Conservation (phyloP, 345 rosid species). For the Syzygium jambos region DNA sequence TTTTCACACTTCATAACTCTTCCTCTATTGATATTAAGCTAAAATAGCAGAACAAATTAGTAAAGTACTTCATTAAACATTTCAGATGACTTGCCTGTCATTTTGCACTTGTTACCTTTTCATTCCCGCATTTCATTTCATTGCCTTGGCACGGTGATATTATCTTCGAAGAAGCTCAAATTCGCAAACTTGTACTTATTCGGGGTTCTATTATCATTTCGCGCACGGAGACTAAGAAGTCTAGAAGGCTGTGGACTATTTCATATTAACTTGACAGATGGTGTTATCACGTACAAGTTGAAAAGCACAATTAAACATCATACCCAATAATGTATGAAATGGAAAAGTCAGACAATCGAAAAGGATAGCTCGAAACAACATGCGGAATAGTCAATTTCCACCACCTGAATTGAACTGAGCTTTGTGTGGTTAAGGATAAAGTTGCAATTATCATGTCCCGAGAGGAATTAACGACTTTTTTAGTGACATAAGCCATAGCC, state of each 20-base stretch:
- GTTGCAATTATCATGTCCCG: background rate
- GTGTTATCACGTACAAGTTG: background rate
- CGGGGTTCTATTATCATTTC: background rate
- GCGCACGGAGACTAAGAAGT: background rate
- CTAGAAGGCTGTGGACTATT: background rate
- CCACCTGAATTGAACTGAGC: background rate
- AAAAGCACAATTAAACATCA: background rate
- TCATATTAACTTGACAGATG: background rate
- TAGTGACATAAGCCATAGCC: background rate
- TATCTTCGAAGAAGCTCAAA: background rate
- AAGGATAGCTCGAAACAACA: background rate
- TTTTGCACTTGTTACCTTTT: background rate
- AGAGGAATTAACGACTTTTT: background rate
- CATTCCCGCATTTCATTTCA: background rate
- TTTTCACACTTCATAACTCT: background rate
- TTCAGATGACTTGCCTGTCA: background rate
- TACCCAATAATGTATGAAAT: background rate
- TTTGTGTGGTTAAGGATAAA: background rate
- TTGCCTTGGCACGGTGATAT: accelerated
- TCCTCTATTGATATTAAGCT: background rate
- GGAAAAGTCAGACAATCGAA: background rate
- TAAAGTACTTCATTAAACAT: background rate
- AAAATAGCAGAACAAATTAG: too few relatives aligned
- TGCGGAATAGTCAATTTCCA: background rate
- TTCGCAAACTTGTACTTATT: background rate